Evolutionary conservation across 2,329 filamentous ascomycete species (phyloP), one percentile per base, ranked within the genome.

Genomic region (Curvularia spicifera): DNA sequence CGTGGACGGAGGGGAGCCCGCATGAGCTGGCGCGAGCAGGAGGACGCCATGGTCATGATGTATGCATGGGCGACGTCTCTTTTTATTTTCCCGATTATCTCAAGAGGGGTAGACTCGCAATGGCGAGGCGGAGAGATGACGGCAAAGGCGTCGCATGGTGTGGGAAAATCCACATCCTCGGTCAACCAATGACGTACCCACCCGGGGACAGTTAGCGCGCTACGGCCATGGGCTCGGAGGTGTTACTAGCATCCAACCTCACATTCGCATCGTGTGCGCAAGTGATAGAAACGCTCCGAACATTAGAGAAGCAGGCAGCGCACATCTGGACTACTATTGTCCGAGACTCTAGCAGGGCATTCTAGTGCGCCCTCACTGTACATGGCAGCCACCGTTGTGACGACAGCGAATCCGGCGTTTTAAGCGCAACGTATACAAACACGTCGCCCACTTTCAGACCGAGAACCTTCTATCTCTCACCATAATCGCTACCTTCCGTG

Each of bases 391-490:
- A 31, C 26, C 18, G 31, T 26, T 24, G 47, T 56, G 37, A 37
- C 51, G 48, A 26, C 42, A 45, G 58, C 56, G 63, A 65, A 66
- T 59, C 58, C 56, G 50, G 65, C 59, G 57, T 64, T 59, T 56
- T 60, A 65, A 69, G 64, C 63, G 71, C 69, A 74, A 75, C 73
- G 73, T 71, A 70, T 70, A 60, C 70, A 65, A 65, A 66, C 62
- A 60, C 61, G 51, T 56, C 61, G 50, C 22, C 48, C 39, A 50
- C 51, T 40, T 51, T 26, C 51, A 53, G 33, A 28, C 57, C 42
- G 33, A 35, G 28, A 51, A 51, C 35, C 26, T 46, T 20, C 33
- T n/a, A 47, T 37, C 40, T 43, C 45, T 37, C 56, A 45, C 53
- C 47, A 43, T 51, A 56, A 33, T 40, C 53, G 24, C 44, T 50